Percentiles rank a stretch among this genome's conserved stretches.
phyloP scores from a whole-genome alignment of 208 protist genomes.

The Porcisia hertigi region DNA sequence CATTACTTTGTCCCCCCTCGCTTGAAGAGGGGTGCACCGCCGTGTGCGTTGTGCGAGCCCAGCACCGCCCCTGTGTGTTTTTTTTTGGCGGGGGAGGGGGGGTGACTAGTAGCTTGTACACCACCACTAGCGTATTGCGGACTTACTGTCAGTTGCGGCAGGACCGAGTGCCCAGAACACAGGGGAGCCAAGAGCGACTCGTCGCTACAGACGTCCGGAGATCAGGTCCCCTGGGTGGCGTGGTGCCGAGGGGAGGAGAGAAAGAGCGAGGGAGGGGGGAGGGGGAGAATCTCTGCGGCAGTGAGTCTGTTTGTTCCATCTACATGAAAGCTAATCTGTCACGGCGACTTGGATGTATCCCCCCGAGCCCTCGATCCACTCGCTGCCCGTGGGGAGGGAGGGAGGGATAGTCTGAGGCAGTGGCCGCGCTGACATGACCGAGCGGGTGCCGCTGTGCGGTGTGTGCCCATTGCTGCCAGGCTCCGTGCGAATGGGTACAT shows the following conservation, averaged over 20 bases:
- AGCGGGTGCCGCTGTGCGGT: background rate
- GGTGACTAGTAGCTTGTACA: too few species aligned
- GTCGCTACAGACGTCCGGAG: background rate
- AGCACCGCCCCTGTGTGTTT: too few species aligned
- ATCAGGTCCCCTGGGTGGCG: background rate
- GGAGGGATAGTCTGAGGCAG: too few species aligned
- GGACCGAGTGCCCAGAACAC: background rate
- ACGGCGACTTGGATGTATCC: background rate
- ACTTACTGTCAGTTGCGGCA: background rate
- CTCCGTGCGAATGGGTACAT: too few species aligned
- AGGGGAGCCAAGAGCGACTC: background rate
- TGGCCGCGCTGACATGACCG: background rate
- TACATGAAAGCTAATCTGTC: background rate
- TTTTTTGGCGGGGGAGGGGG: too few species aligned
- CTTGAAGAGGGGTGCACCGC: too few species aligned
- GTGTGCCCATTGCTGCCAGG: too few species aligned
- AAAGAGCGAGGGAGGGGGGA: too few species aligned
- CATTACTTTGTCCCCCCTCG: too few species aligned
- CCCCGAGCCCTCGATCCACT: background rate
- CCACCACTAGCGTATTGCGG: background rate
- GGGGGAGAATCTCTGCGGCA: background rate
- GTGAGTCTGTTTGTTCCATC: background rate
- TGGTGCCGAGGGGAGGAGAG: background rate
- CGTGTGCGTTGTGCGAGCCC: too few species aligned
- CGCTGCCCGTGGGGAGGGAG: background rate